Evolutionary conservation across 225 moss, liverwort and hornwort genomes (phyloP).

Genomic region (Pseudoscleropodium purum): DNA sequence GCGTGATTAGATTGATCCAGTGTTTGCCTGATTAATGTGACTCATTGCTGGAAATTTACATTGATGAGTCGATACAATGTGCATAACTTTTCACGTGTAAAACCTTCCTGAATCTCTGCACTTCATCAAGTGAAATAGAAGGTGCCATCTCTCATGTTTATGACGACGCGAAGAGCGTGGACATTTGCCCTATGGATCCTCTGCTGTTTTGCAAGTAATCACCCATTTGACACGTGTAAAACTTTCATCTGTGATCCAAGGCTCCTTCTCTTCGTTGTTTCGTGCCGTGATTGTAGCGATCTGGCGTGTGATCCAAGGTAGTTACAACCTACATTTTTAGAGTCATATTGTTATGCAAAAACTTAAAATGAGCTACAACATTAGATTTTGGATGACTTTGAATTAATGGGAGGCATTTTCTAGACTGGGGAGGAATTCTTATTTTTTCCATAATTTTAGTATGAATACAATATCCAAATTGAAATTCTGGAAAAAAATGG

Average conservation of each 20-base stretch:
- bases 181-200: not conserved
- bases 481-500: not conserved
- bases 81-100: slow-evolving; percentile 9
- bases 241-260: not conserved
- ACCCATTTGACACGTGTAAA: not conserved
- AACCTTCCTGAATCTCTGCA: not conserved
- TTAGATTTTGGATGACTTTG: not conserved
- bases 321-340: not conserved
- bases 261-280: not conserved
- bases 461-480: not conserved
- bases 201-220: not conserved
- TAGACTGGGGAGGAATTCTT: not conserved
- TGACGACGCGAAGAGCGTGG: not conserved
- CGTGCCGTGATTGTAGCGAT: not conserved
- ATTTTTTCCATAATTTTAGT: not conserved
- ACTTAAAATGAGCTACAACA: not conserved
- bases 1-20: slow-evolving; percentile 27
- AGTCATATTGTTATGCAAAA: too few relatives aligned
- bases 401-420: not conserved
- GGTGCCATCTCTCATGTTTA: not conserved
- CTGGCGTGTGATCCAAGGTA: not conserved
- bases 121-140: not conserved
- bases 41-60: not conserved
- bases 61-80: not conserved
- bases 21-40: not conserved